Base-by-base conservation (phyloP, 2,329 filamentous ascomycete genomes). In the Periconia sp. region DNA sequence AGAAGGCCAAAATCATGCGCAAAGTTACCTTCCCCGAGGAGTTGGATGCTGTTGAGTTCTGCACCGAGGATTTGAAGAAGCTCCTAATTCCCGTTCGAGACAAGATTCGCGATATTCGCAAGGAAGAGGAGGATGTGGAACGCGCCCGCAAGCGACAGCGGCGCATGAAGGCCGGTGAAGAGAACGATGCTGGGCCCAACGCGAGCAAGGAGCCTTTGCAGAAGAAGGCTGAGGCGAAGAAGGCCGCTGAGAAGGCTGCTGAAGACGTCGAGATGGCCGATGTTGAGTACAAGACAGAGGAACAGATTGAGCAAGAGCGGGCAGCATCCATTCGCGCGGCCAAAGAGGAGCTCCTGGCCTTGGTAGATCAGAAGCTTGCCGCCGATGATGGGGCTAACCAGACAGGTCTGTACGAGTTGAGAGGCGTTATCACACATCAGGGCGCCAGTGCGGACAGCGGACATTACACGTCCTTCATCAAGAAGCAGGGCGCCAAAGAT, bases 1-100 rank as follows among this genome's bases (percentile, higher is more conserved):
- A 97, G 81, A 99, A 99, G 82, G 92, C 93, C 62, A 99, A 99
- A 82, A 99, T 99, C 65, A 93, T 99, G 90, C 90, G 92, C 72
- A 99, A 97, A 77, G 94, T 99, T 53, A 93, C 91, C 0, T 99
- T 99, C 72, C 93, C 93, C 7, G 87, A 90, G 47, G 94, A 99
- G 75, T 80, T 99, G 33, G 94, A 99, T 68, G 86, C 91, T 40
- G 87, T 96, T 19, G 94, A 99, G 71, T 97, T 96, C 76, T 99
- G 94, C 75, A 93, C 92, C 13, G 92, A 97, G 23, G 88, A 94
- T 49, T 81, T 99, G 58, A 89, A 86, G 73, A 87, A 88, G 69
- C 85, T 89, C 63, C 82, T 99, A 43, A 80, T 97, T 45, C 95
- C 94, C 1, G 88, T 99, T n/a, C 86, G 94, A 55, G 94, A 99